Base-by-base conservation (phyloP, 2,329 filamentous ascomycete species). In the Botrytis tulipae region DNA sequence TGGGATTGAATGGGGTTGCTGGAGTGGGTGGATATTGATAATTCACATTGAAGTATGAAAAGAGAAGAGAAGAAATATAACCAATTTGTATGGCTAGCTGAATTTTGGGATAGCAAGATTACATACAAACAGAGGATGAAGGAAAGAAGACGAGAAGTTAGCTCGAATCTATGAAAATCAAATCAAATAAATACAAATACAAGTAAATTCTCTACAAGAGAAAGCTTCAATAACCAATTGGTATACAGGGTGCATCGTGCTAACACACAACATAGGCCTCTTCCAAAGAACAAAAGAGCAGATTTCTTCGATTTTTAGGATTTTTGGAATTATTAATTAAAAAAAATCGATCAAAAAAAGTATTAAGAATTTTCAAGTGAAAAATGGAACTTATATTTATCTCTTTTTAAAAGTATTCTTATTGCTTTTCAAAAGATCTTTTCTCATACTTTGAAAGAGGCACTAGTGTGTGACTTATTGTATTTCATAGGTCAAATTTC, bases 1-100 rank as follows among this genome's bases (percentile, higher is more conserved):
- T 96, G 90, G 93, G 92, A 3, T 83, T 96, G 32, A 76, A 71
- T 70, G 77, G 75, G 77, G 68, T 77, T 46, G 75, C 32, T 68
- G 54, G 51, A 46, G 20, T 29, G 25, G 40, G 20, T 20, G 63
- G 32, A 48, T 60, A 72, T 72, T 68, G 40, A 75, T 51, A 71
- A 54, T 65, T 32, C 3, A 12, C 8, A 7, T 37, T 46, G 29
- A 59, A 22, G 42, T 68, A 40, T 32, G 60, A 40, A 20, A n/a
- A 51, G 48, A 51, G 9, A n/a, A 16, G 25, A n/a, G 48, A 54
- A 54, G 9, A 20, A 9, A 25, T 22, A 42, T 25, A 68, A 42
- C 18, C 32, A 29, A 20, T 35, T 35, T 25, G 12, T 25, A 66
- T 37, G 44, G 5, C 48, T 54, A 32, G 46, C 65, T 40, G 25